phyloP scores from a whole-genome alignment of 768 basidiomycete species.

The Suillus luteus region DNA sequence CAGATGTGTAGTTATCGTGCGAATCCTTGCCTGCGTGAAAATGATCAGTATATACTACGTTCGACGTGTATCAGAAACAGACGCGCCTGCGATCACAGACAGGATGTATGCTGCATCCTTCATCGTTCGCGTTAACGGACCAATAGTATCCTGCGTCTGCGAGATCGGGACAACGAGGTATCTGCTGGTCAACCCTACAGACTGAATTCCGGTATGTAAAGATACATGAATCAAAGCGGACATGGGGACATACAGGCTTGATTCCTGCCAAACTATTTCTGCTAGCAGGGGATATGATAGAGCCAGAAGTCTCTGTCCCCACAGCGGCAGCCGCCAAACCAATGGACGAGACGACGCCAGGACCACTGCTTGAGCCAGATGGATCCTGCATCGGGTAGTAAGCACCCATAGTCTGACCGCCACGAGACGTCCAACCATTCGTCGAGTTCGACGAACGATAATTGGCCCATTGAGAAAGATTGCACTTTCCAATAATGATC shows the following conservation, averaged over 20 bases:
- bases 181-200: conserved; percentile 5
- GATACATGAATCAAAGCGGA: not conserved
- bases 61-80: not conserved
- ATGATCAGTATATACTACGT: too few relatives aligned
- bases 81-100: conserved; percentile 48
- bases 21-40: not conserved
- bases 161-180: conserved; percentile 51
- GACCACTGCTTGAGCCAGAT: conserved; percentile 55
- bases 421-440: conserved; percentile 52
- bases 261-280: conserved; percentile 56
- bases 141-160: conserved; percentile 53
- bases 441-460: conserved; percentile 40
- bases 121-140: conserved; percentile 51
- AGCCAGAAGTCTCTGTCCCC: conserved; percentile 50
- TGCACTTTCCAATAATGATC: conserved; percentile 43
- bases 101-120: conserved; percentile 55
- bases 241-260: conserved; percentile 39
- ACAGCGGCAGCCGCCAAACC: conserved; percentile 46
- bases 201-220: not conserved
- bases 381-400: conserved; percentile 50
- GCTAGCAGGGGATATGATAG: conserved; percentile 49
- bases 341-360: conserved; percentile 50
- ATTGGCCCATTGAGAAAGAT: conserved; percentile 52
- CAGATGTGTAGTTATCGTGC: conserved; percentile 8
- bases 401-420: conserved; percentile 47